phyloP scores from a whole-genome alignment of 345 rosid genomes.

The Acer yangbiense region DNA sequence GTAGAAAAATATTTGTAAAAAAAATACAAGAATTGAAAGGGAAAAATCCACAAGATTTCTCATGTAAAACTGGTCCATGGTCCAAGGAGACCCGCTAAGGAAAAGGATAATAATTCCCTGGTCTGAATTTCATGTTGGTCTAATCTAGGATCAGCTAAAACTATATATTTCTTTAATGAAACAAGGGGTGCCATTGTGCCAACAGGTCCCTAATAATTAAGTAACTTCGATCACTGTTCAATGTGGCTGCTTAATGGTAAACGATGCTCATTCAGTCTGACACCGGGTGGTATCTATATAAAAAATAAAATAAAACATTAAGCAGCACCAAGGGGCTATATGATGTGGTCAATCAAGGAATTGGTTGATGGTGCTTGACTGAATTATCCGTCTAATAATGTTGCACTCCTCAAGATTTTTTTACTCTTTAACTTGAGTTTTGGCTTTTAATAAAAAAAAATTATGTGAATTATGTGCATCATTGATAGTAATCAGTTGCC shows the following conservation, averaged over 20 bases:
- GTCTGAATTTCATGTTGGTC: neutral
- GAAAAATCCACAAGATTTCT: neutral
- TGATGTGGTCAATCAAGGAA: neutral
- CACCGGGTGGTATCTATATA: no score
- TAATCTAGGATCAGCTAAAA: neutral
- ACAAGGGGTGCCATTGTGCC: no score
- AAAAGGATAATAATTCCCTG: neutral
- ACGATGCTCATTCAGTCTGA: no score
- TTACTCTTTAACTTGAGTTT: no score
- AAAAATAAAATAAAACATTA: no score
- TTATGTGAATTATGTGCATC: neutral
- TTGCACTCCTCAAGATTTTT: neutral
- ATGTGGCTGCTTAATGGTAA: no score
- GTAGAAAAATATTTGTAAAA: neutral
- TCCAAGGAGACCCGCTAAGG: neutral
- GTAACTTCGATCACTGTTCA: no score
- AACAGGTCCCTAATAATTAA: no score
- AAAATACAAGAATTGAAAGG: neutral
- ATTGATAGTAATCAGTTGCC: neutral
- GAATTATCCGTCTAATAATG: neutral
- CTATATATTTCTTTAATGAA: neutral
- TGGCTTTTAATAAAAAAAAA: no score
- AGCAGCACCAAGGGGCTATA: neutral
- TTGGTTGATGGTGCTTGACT: neutral
- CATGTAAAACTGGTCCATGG: neutral